Conservation (phyloP, 805 yeast species). For the Soucietia sequanensis region DNA sequence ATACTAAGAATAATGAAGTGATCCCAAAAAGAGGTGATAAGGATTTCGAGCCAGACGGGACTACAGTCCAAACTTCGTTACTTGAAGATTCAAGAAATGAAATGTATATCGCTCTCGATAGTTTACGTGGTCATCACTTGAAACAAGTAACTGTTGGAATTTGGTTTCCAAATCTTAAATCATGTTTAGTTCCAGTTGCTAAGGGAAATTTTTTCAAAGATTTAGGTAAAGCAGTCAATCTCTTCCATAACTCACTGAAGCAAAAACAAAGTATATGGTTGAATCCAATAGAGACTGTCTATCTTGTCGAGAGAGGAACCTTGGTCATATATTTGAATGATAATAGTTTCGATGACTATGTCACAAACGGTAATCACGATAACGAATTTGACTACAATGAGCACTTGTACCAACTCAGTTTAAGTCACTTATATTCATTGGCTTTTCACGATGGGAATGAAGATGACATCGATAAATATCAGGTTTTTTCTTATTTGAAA, state of each 20-base stretch:
- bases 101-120: constrained; percentile 67
- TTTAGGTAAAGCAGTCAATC: constrained; percentile 55
- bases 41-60: constrained; percentile 82
- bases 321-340: constrained; percentile 27
- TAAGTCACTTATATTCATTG: constrained; percentile 63
- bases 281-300: constrained; percentile 66
- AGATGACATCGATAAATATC: constrained; percentile 52
- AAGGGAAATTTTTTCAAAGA: constrained; percentile 73
- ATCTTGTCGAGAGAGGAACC: constrained; percentile 77
- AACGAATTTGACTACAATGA: constrained; percentile 20
- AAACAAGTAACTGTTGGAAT: constrained; percentile 55
- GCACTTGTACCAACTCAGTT: constrained; percentile 41
- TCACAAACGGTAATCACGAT: constrained; percentile 12
- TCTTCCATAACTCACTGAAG: constrained; percentile 7
- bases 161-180: constrained; percentile 31
- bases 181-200: constrained; percentile 43
- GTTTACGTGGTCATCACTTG: constrained; percentile 45
- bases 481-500: constrained; percentile 71
- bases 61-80: constrained; percentile 46
- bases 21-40: constrained; percentile 80
- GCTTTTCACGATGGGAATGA: constrained; percentile 33
- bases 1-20: no score
- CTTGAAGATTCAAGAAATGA: constrained; percentile 57
- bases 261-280: constrained; percentile 43
- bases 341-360: constrained; percentile 16